Conservation (phyloP, 2,329 filamentous ascomycete species). For the Ustulina deusta region DNA sequence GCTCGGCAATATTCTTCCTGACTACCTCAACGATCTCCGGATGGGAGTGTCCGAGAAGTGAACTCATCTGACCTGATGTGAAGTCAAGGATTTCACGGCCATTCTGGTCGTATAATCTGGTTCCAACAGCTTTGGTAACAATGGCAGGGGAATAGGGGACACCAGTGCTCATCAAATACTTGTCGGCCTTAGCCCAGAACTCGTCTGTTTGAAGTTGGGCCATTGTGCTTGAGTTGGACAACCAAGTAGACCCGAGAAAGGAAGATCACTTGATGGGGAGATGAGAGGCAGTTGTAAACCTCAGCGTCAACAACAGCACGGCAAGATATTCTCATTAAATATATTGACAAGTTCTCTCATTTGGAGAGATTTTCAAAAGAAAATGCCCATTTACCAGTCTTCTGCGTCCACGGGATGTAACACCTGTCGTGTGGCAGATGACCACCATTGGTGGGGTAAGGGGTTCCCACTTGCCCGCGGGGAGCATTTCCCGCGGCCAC, state of each 20-base stretch:
- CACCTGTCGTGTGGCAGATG: too few species aligned
- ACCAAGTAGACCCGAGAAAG: neutral
- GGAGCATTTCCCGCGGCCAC: too few species aligned
- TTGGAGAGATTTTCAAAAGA: too few species aligned
- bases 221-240: slow-evolving; percentile 3
- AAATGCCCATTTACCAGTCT: too few species aligned
- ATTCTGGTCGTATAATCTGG: slow-evolving; percentile 60
- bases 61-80: slow-evolving; percentile 72
- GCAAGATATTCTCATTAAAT: neutral
- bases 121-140: slow-evolving; percentile 58
- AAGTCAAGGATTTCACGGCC: slow-evolving; percentile 66
- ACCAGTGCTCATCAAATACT: slow-evolving; percentile 39
- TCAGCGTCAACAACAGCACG: neutral
- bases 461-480: too few species aligned
- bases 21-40: slow-evolving; percentile 69
- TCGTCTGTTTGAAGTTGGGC: slow-evolving; percentile 6
- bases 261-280: neutral
- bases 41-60: slow-evolving; percentile 68
- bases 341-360: too few species aligned
- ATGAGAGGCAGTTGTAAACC: neutral
- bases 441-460: too few species aligned
- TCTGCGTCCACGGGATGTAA: too few species aligned
- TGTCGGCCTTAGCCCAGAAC: slow-evolving; percentile 47
- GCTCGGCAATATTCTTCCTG: slow-evolving; percentile 59
- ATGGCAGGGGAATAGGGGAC: slow-evolving; percentile 46